A percentile compares a stretch with the other conserved stretches of the same genome.
These are phyloP conservation scores for Buddleja alternifolia DNA, from an alignment of 257 asterid species.

Conservation along the genomic window DNA sequence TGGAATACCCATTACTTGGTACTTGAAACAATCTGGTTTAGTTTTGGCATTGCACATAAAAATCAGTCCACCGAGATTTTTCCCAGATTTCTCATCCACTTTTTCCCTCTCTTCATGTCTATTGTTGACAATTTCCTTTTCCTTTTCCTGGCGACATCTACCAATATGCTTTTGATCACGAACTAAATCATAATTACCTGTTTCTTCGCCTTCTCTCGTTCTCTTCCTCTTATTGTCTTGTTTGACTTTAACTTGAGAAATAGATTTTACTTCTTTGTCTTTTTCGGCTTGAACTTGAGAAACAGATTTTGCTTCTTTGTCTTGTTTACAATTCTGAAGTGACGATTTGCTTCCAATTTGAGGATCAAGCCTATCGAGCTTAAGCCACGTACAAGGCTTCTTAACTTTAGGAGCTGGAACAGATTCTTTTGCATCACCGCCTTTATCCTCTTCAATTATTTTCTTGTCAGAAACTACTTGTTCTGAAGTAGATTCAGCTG, in stretches of 20 bases:
- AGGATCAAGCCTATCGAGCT: constrained; percentile 47
- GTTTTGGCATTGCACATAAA: constrained; percentile 93
- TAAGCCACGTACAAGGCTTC: constrained; percentile 59
- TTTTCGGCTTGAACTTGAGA: constrained; percentile 29
- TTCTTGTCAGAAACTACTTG: constrained; percentile 35
- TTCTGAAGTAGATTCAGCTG: constrained; percentile 33
- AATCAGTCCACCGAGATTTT: constrained; percentile 73
- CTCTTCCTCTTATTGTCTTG: constrained; percentile 46
- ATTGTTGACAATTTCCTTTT: constrained; percentile 30
- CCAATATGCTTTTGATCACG: constrained; percentile 21
- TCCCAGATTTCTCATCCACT: constrained; percentile 36
- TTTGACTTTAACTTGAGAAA: constrained; percentile 26
- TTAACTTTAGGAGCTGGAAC: constrained; percentile 40
- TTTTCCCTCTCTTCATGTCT: constrained; percentile 33
- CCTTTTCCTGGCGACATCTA: constrained; percentile 30
- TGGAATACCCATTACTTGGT: constrained; percentile 82
- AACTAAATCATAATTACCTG: constrained; percentile 22
- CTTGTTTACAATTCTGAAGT: constrained; percentile 37
- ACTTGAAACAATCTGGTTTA: constrained; percentile 86
- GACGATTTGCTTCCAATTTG: constrained; percentile 39
- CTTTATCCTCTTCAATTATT: constrained; percentile 25
- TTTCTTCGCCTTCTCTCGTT: constrained; percentile 36
- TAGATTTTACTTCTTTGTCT: constrained; percentile 38
- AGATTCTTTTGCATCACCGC: constrained; percentile 36
- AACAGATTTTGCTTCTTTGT: constrained; percentile 37